Percentiles rank a stretch among this genome's conserved stretches.
phyloP scores from a whole-genome alignment of 2,329 filamentous ascomycete genomes.

The Gnomoniopsis smithogilvyi region DNA sequence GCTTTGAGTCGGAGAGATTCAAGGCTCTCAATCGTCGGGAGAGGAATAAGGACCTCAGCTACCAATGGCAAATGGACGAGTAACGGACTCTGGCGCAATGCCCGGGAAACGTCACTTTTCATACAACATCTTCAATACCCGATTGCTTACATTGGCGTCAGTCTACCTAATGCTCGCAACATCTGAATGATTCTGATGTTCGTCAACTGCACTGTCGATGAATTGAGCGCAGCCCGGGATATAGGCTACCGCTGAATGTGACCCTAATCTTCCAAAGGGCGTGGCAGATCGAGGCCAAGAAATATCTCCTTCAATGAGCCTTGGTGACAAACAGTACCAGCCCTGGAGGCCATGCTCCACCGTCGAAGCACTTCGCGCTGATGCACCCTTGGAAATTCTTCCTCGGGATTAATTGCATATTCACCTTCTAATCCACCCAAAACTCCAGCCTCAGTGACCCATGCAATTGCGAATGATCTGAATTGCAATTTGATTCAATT shows the following conservation, averaged over 20 bases:
- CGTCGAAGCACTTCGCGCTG: not conserved
- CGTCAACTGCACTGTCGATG: not conserved
- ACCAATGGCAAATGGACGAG: conserved; percentile 96
- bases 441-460: not conserved
- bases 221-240: not conserved
- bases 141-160: not conserved
- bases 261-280: not conserved
- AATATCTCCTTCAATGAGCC: not conserved
- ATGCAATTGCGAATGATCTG: not conserved
- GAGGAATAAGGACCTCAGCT: conserved; percentile 76
- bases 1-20: conserved; percentile 92
- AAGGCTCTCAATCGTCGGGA: conserved; percentile 76
- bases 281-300: not conserved
- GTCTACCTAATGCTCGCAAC: not conserved
- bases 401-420: not conserved
- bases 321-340: not conserved
- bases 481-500: not conserved
- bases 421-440: not conserved
- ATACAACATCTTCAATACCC: not conserved
- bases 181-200: not conserved
- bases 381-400: not conserved
- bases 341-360: not conserved
- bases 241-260: not conserved
- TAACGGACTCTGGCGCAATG: conserved; percentile 36
- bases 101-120: not conserved